Evolutionary conservation across 352 stramenopile species (phyloP).

Genomic region (Globisporangium splendens): DNA sequence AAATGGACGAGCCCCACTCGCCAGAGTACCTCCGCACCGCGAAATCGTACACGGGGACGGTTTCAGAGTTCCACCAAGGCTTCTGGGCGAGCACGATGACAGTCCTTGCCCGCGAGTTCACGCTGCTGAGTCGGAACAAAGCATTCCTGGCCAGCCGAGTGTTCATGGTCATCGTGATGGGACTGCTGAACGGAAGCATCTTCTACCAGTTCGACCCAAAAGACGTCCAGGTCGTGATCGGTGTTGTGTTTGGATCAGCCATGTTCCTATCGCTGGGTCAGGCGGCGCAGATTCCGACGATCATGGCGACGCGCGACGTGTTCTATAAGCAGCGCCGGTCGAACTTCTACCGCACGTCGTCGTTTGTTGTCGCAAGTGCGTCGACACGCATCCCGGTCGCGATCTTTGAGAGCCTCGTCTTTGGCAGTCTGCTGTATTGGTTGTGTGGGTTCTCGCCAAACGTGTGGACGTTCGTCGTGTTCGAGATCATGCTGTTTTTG

Average conservation of each 20-base stretch:
- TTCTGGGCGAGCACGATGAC: no score
- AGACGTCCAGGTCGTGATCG: slow-evolving; percentile 26
- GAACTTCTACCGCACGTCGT: slow-evolving; percentile 15
- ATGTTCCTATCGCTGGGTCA: slow-evolving; percentile 51
- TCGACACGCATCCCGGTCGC: slow-evolving; percentile 26
- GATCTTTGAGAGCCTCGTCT: slow-evolving; percentile 54
- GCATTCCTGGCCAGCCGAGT: neutral
- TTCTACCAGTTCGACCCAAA: slow-evolving; percentile 36
- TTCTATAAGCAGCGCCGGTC: slow-evolving; percentile 78
- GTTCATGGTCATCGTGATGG: slow-evolving; percentile 32
- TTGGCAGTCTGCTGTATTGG: slow-evolving; percentile 78
- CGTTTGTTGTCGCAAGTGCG: slow-evolving; percentile 47
- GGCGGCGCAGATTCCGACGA: slow-evolving; percentile 47
- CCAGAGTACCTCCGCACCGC: no score
- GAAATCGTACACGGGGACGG: no score
- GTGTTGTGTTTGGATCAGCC: slow-evolving; percentile 54
- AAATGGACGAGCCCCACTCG: no score
- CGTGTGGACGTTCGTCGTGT: slow-evolving; percentile 26
- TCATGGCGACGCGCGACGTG: slow-evolving; percentile 50
- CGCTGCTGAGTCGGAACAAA: no score
- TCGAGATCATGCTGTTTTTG: slow-evolving; percentile 28
- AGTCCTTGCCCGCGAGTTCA: no score
- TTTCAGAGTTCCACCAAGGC: no score
- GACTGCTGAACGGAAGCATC: slow-evolving; percentile 23
- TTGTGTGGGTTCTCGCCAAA: slow-evolving; percentile 49